Base-by-base conservation (phyloP, 257 asterid species). In the Anisodus tanguticus region DNA sequence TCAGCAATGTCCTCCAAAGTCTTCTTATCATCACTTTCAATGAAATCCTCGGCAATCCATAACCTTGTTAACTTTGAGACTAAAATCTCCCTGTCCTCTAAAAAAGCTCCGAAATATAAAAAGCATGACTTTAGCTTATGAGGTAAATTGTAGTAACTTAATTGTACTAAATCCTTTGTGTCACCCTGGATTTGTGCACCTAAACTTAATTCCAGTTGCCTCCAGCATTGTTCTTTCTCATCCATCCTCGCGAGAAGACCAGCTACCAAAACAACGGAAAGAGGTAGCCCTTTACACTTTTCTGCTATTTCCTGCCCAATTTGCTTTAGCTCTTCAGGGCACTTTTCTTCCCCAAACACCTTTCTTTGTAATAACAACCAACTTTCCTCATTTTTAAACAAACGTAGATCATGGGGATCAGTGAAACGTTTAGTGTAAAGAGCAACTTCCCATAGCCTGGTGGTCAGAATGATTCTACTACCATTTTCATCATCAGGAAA, bases 401-500 rank as follows among this genome's bases (percentile, higher is more conserved):
- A 26, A 66, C 45, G 74, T 9, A 66, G 47, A 66, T 5, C 9
- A 66, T 6, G 74, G 43, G 47, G 74, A 15, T 31, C 47, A 67
- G 47, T 67, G 26, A 4, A 6, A 31, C n/a, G 5, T 43, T 31
- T 67, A 26, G 76, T 16, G 17, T 3, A 26, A 13, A n/a, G 5
- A 31, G 49, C 76, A 12, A 67, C 76, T 31, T 67, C 17, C 5
- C 10, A 4, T 3, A 7, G 6, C 9, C 45, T 37, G n/a, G 76
- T 67, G 45, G 76, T 67, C 45, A 67, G 6, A 43, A 67, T 67
- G 17, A 67, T 67, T 67, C 76, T 67, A 35, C 76, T 67, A 26
- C 76, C 76, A 67, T 12, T 35, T 26, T 35, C 22, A 22, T 31
- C 47, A 31, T 67, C 76, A 9, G 76, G 76, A 9, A 67, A 67